Evolutionary conservation across 148 eudicot species (phyloP).

Genomic region (Vaccinium vitisidaea): DNA sequence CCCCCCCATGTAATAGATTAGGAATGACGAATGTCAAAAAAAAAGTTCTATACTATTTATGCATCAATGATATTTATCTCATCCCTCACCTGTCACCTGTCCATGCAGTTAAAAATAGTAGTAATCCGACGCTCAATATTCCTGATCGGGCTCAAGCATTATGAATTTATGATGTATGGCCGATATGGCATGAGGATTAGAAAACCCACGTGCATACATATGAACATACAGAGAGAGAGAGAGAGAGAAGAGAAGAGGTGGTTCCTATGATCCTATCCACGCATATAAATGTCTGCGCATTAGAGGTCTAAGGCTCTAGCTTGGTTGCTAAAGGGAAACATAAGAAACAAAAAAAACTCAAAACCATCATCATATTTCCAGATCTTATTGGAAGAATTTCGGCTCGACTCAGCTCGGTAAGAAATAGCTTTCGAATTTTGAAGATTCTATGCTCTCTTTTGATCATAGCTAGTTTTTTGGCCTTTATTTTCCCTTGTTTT

Average conservation of each 20-base stretch:
- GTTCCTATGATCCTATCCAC: background rate
- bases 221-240: background rate
- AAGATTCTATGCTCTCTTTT: background rate
- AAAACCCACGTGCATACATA: no score
- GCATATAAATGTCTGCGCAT: background rate
- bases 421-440: background rate
- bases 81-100: no score
- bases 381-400: background rate
- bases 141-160: background rate
- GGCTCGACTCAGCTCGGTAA: no score
- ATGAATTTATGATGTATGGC: no score
- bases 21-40: no score
- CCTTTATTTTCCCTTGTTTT: background rate
- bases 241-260: background rate
- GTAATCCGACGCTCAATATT: no score
- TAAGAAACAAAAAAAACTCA: background rate
- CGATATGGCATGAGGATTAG: no score
- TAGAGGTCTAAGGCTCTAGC: background rate
- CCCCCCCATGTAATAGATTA: no score
- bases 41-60: no score
- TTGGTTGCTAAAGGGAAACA: slow-evolving; percentile 4
- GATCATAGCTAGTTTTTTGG: background rate
- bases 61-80: no score
- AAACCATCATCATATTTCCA: no score
- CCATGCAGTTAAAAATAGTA: no score